phyloP scores from a whole-genome alignment of 257 asterid genomes.

The Nemophila menziesii region DNA sequence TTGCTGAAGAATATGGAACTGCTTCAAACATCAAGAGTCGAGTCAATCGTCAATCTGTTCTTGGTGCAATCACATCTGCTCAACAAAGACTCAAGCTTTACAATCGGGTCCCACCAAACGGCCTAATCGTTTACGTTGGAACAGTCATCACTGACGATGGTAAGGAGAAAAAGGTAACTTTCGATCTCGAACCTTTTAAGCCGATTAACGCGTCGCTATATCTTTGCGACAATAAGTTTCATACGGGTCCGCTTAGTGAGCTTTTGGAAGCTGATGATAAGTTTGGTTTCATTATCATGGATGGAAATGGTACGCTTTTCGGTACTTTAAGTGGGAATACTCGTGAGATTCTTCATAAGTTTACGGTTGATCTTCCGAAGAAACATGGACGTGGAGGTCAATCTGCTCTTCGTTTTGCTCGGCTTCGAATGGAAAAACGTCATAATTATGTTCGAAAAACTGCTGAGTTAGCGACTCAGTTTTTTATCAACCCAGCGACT shows the following conservation, averaged over 20 bases:
- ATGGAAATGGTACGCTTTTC: conserved; percentile 37
- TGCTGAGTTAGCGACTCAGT: conserved; percentile 40
- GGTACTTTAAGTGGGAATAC: conserved; percentile 42
- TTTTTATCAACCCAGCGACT: conserved; percentile 34
- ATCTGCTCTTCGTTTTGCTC: conserved; percentile 40
- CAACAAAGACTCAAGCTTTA: conserved; percentile 37
- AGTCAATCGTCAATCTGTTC: conserved; percentile 35
- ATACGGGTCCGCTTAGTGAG: conserved; percentile 32
- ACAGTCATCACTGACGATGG: conserved; percentile 36
- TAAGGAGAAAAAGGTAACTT: conserved; percentile 37
- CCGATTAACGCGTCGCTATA: conserved; percentile 36
- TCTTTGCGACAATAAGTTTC: conserved; percentile 38
- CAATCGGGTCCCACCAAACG: conserved; percentile 32
- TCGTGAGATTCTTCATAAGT: conserved; percentile 35
- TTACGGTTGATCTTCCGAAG: conserved; percentile 39
- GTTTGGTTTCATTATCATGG: conserved; percentile 42
- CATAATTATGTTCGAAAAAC: conserved; percentile 38
- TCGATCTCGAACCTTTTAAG: conserved; percentile 33
- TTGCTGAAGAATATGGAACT: conserved; percentile 39
- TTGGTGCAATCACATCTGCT: conserved; percentile 37
- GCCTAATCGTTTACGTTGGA: conserved; percentile 30
- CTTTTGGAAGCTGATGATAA: conserved; percentile 37
- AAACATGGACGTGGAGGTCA: conserved; percentile 44
- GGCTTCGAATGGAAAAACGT: conserved; percentile 41
- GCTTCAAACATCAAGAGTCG: conserved; percentile 38